phyloP scores from a whole-genome alignment of 139 green algal species.

The Ostreobium quekettii region DNA sequence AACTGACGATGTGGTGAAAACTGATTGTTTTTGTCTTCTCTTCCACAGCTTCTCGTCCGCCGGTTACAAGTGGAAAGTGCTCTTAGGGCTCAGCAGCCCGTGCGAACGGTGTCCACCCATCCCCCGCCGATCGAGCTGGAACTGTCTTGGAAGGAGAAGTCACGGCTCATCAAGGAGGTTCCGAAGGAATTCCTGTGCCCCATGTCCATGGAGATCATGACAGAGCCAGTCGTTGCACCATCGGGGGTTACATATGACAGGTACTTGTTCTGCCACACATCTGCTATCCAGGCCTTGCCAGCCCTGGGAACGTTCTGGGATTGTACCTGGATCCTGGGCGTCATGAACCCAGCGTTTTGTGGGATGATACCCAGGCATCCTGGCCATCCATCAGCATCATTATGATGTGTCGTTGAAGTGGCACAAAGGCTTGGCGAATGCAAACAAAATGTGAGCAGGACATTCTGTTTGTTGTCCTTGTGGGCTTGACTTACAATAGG shows the following conservation, averaged over 20 bases:
- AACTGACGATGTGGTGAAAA: not conserved
- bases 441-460: too few relatives aligned
- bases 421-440: too few relatives aligned
- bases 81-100: conserved; percentile 1
- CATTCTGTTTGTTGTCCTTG: too few relatives aligned
- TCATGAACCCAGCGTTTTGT: too few relatives aligned
- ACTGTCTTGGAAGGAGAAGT: conserved; percentile 1
- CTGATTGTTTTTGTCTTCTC: not conserved
- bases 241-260: conserved; percentile 19
- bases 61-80: conserved; percentile 16
- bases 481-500: too few relatives aligned
- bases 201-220: conserved; percentile 21
- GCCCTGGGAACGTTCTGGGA: too few relatives aligned
- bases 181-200: conserved; percentile 19
- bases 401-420: too few relatives aligned
- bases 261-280: too few relatives aligned
- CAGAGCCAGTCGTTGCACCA: conserved; percentile 14
- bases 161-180: not conserved
- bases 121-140: conserved; percentile 8
- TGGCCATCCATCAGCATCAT: too few relatives aligned
- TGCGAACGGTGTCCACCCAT: not conserved
- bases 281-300: too few relatives aligned
- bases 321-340: too few relatives aligned
- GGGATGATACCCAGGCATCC: too few relatives aligned
- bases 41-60: conserved; percentile 12